phyloP scores from a whole-genome alignment of 495 filamentous ascomycete genomes.

The Aspergillus egyptiacus region DNA sequence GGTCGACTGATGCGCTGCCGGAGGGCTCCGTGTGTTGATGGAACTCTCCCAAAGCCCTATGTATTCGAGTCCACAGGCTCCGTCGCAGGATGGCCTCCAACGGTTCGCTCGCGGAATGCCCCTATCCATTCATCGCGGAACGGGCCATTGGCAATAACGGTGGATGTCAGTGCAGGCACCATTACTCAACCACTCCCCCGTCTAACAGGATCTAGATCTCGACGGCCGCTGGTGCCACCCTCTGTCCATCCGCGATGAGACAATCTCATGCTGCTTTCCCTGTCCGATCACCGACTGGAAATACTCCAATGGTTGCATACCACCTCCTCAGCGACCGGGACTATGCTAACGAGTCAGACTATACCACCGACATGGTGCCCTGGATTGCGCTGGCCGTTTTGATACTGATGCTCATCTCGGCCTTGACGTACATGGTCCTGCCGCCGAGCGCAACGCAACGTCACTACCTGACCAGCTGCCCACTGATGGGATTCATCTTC shows the following conservation, averaged over 20 bases:
- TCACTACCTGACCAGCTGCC: slow-evolving; percentile 63
- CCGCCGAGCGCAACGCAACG: slow-evolving; percentile 70
- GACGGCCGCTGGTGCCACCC: slow-evolving; percentile 6
- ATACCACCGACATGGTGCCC: slow-evolving; percentile 49
- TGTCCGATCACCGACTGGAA: slow-evolving; percentile 11
- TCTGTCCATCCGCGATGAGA: background rate
- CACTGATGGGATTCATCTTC: slow-evolving; percentile 24
- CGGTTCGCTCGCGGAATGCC: background rate
- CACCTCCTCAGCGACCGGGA: too few relatives aligned
- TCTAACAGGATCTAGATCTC: background rate
- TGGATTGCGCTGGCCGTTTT: slow-evolving; percentile 65
- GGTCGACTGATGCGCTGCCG: too few relatives aligned
- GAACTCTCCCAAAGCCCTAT: too few relatives aligned
- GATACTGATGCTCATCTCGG: slow-evolving; percentile 57
- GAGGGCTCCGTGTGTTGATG: too few relatives aligned
- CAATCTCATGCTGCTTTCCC: slow-evolving; percentile 11
- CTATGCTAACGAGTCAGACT: background rate
- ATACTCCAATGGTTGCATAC: background rate
- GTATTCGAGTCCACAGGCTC: too few relatives aligned
- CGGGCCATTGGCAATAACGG: background rate
- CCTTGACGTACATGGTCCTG: slow-evolving; percentile 65
- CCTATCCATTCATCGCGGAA: slow-evolving; percentile 2
- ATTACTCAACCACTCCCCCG: too few relatives aligned
- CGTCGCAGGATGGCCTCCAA: background rate
- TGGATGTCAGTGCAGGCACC: slow-evolving; percentile 5